Percentiles rank a stretch among this genome's conserved stretches.
Conservation (phyloP, 169 alveolate species). For the Eimeria falciformis region DNA sequence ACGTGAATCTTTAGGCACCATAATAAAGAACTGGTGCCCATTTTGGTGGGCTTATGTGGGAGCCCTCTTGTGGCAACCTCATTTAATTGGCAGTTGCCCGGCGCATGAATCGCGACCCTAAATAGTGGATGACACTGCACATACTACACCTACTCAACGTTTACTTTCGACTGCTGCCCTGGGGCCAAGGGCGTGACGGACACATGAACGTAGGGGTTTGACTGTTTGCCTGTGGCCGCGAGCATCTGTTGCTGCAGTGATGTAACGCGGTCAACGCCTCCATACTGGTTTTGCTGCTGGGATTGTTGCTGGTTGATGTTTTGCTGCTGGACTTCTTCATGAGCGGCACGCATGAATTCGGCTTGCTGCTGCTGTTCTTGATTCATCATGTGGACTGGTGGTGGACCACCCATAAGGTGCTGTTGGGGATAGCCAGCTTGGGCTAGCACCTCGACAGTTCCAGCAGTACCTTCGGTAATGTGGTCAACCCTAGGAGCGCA, state of each 20-base stretch:
- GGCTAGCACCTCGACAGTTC: slow-evolving; percentile 78
- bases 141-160: slow-evolving; percentile 46
- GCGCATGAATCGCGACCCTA: slow-evolving; percentile 59
- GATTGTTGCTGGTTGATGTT: slow-evolving; percentile 14
- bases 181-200: slow-evolving; percentile 76
- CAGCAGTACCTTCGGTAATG: slow-evolving; percentile 63
- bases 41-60: too few relatives aligned
- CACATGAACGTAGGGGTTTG: slow-evolving; percentile 68
- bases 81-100: slow-evolving; percentile 1
- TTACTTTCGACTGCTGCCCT: slow-evolving; percentile 70
- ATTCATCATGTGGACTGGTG: not conserved
- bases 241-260: slow-evolving; percentile 63
- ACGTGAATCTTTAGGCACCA: too few relatives aligned
- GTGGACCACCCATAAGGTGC: slow-evolving; percentile 36
- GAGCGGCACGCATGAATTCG: not conserved
- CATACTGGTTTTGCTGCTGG: slow-evolving; percentile 11
- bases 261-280: slow-evolving; percentile 56
- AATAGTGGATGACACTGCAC: not conserved
- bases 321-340: slow-evolving; percentile 18
- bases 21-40: too few relatives aligned
- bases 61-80: too few relatives aligned
- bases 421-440: slow-evolving; percentile 79
- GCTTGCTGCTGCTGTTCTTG: slow-evolving; percentile 29
- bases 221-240: slow-evolving; percentile 39
- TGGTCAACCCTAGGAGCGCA: slow-evolving; percentile 74